phyloP scores from a whole-genome alignment of 345 rosid species.

The Populus pruinosa region DNA sequence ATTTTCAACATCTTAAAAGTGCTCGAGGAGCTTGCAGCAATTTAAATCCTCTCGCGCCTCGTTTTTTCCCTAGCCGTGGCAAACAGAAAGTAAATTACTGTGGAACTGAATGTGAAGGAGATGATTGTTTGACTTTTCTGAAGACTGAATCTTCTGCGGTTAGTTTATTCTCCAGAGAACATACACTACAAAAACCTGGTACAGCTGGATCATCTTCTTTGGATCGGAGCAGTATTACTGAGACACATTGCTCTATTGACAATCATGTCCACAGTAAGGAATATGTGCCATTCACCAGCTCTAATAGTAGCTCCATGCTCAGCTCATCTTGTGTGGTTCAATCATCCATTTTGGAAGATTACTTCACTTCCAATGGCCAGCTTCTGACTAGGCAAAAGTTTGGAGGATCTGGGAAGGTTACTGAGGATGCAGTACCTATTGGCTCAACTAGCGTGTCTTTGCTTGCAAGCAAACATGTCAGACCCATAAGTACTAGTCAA shows the following conservation, averaged over 20 bases:
- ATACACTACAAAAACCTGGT: conserved; percentile 2
- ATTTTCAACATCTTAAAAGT: conserved; percentile 23
- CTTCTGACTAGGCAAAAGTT: conserved; percentile 2
- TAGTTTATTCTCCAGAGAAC: conserved; percentile 24
- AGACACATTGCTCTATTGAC: conserved; percentile 14
- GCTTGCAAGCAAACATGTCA: conserved; percentile 10
- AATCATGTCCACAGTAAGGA: conserved; percentile 14
- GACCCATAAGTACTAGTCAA: neutral
- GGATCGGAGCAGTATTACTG: conserved; percentile 14
- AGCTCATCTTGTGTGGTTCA: conserved; percentile 13
- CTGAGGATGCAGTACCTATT: neutral
- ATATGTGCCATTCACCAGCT: conserved; percentile 5
- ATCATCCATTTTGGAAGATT: conserved; percentile 10
- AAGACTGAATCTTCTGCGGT: conserved; percentile 29
- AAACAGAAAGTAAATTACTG: conserved; percentile 19
- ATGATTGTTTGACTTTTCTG: conserved; percentile 21
- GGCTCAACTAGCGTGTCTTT: conserved; percentile 22
- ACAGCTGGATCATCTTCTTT: conserved; percentile 23
- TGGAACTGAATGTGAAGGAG: conserved; percentile 21
- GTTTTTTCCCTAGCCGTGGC: conserved; percentile 38
- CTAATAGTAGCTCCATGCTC: conserved; percentile 5
- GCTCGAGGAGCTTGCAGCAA: conserved; percentile 25
- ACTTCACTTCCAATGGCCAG: conserved; percentile 10
- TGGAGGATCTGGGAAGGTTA: neutral
- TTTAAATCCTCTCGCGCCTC: conserved; percentile 55